Evolutionary conservation across 345 rosid species (phyloP).

Genomic region (Syzygium jambos): DNA sequence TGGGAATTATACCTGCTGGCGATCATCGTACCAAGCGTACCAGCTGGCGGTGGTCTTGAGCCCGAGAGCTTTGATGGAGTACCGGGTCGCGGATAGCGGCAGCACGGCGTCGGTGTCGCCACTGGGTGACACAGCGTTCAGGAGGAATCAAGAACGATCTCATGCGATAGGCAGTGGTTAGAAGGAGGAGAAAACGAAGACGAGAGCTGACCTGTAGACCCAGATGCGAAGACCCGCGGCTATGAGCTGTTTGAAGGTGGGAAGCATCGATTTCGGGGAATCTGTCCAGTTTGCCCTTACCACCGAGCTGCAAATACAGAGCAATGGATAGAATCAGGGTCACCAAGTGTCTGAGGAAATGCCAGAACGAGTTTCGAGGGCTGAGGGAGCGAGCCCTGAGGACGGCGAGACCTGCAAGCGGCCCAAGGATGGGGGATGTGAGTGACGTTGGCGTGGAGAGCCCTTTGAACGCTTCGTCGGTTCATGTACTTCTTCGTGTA

Average conservation of each 20-base stretch:
- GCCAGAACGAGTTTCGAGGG: neutral
- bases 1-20: slow-evolving; percentile 16
- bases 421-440: slow-evolving; percentile 29
- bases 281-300: slow-evolving; percentile 57
- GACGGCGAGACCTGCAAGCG: slow-evolving; percentile 39
- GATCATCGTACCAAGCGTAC: slow-evolving; percentile 48
- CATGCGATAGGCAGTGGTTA: neutral
- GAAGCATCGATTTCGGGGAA: slow-evolving; percentile 77
- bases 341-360: neutral
- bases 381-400: neutral
- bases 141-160: neutral
- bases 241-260: slow-evolving; percentile 53
- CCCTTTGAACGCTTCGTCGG: slow-evolving; percentile 46
- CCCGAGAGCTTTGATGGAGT: slow-evolving; percentile 38
- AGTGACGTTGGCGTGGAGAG: slow-evolving; percentile 57
- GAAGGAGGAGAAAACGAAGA: neutral
- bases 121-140: slow-evolving; percentile 14
- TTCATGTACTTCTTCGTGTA: slow-evolving; percentile 56
- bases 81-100: slow-evolving; percentile 51
- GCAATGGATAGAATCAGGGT: neutral
- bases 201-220: slow-evolving; percentile 58
- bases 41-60: slow-evolving; percentile 25
- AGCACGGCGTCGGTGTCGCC: slow-evolving; percentile 59
- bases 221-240: slow-evolving; percentile 63
- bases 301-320: slow-evolving; percentile 16